phyloP scores from a whole-genome alignment of 345 rosid species.

The Eucalyptus leucophloia region DNA sequence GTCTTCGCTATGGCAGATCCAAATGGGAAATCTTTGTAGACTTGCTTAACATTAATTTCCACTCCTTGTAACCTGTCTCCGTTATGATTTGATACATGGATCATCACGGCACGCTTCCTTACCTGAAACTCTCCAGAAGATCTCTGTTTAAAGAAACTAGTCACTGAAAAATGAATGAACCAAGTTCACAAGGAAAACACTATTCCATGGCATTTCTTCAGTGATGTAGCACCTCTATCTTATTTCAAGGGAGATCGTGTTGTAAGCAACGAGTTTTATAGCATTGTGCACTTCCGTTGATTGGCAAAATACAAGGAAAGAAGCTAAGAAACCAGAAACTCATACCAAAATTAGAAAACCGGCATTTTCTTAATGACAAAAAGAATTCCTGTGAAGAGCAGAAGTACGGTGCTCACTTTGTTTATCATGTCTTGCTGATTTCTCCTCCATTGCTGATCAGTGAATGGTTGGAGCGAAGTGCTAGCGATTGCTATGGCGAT shows the following conservation, averaged over 20 bases:
- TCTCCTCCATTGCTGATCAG: slow-evolving; percentile 51
- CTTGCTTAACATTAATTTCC: slow-evolving; percentile 26
- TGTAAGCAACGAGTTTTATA: not conserved
- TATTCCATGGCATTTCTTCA: not conserved
- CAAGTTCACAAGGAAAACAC: not conserved
- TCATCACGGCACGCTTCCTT: slow-evolving; percentile 58
- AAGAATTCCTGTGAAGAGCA: not conserved
- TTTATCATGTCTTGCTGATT: slow-evolving; percentile 47
- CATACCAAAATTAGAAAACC: not conserved
- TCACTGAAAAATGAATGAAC: not conserved
- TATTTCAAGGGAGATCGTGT: not conserved
- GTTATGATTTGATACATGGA: slow-evolving; percentile 45
- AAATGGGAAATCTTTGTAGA: slow-evolving; percentile 70
- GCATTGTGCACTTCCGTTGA: not conserved
- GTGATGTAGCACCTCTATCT: not conserved
- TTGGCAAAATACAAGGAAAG: not conserved
- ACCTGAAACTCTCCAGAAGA: slow-evolving; percentile 14
- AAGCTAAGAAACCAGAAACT: not conserved
- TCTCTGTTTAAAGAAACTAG: not conserved
- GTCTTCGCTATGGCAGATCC: slow-evolving; percentile 76
- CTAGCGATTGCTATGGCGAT: slow-evolving; percentile 25
- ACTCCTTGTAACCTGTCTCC: slow-evolving; percentile 56
- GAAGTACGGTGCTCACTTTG: slow-evolving; percentile 20
- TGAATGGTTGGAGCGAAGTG: slow-evolving; percentile 62
- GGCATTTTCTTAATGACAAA: not conserved